Base-by-base conservation (phyloP, 345 rosid species). In the Nasturtium officinale region DNA sequence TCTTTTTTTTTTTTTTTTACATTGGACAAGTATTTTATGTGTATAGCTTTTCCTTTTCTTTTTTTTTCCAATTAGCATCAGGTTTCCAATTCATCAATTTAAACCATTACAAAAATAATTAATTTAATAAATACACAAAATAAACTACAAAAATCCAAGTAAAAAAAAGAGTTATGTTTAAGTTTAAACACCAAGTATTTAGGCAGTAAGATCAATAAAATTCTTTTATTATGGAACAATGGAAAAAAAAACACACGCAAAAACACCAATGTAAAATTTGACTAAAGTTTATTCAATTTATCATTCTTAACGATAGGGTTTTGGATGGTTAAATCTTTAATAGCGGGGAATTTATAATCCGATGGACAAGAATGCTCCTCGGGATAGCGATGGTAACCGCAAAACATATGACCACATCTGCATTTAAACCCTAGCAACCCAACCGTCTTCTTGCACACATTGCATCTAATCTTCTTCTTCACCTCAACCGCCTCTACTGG, bases 11-110 rank as follows among this genome's bases (percentile, higher is more conserved):
- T 38, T 85, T 86, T 54, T 71, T 88, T 82, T 86, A 86, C 25
- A 90, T 86, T 40, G 89, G 93, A 9, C 90, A 88, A 79, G 73
- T 86, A 61, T 83, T 83, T 60, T 88, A 81, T 78, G 85, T 88
- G 25, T 88, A 77, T n/a, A n/a, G n/a, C n/a, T n/a, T n/a, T n/a
- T n/a, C n/a, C n/a, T n/a, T n/a, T n/a, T 5, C 4, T 26, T 26
- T 26, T 26, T 26, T 26, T 26, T 26, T 26, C 29, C 4, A 26
- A 26, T 26, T 26, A 26, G 5, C 29, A 26, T 26, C 5, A 26
- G 29, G 29, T 26, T 26, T 26, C 29, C 29, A 26, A 26, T 26
- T 26, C 5, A 2, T 26, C 29, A 26, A 2, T 26, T 26, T 26
- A 26, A 26, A 5, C 3, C 3, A 26, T 3, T 26, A 3, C 29